These are phyloP conservation scores for Candida tetrigidarum DNA, from an alignment of 1,139 yeast species.

Conservation along the genomic window DNA sequence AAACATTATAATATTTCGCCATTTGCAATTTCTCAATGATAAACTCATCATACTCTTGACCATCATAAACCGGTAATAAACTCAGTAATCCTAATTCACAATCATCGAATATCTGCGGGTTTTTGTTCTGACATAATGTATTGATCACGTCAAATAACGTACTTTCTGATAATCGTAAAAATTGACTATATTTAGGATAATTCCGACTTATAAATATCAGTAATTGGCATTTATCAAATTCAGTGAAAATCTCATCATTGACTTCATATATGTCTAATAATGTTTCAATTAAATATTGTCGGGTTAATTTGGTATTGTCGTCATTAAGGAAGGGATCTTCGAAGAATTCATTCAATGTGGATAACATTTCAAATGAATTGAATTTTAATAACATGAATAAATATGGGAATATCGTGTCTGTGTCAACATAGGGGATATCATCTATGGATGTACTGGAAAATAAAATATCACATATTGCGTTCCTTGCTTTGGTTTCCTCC, in stretches of 20 bases:
- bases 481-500: conserved; percentile 51
- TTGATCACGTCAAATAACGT: conserved; percentile 51
- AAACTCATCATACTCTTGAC: conserved; percentile 46
- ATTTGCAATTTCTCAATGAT: conserved; percentile 56
- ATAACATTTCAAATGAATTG: conserved; percentile 61
- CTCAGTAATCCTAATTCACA: conserved; percentile 77
- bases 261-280: conserved; percentile 55
- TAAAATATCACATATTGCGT: conserved; percentile 53
- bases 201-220: conserved; percentile 76
- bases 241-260: conserved; percentile 31
- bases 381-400: conserved; percentile 50
- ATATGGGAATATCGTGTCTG: conserved; percentile 61
- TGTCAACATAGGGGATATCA: conserved; percentile 16
- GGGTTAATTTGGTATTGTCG: conserved; percentile 39
- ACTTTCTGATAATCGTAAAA: conserved; percentile 68
- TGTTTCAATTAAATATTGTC: conserved; percentile 73
- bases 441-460: conserved; percentile 33
- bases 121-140: conserved; percentile 51
- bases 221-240: conserved; percentile 44
- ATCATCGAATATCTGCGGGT: conserved; percentile 50
- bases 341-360: conserved; percentile 74
- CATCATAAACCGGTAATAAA: conserved; percentile 63
- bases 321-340: conserved; percentile 71
- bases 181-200: conserved; percentile 80
- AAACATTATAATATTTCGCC: conserved; percentile 59